Base-by-base conservation (phyloP, 2,329 filamentous ascomycete genomes). In the Setomelanomma holmii region DNA sequence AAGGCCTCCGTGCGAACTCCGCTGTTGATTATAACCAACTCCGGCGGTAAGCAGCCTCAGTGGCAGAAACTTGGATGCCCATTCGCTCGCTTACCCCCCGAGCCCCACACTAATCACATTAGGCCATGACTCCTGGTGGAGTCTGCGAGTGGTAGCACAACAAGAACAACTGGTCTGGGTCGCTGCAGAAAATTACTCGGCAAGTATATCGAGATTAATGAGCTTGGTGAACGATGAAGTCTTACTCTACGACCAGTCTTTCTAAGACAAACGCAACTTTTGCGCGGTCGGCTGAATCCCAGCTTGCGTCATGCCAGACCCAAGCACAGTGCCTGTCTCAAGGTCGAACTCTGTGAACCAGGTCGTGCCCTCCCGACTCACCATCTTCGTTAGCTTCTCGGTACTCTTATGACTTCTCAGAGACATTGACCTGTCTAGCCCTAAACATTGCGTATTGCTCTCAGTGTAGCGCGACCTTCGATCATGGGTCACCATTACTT, bases 401-500 rank as follows among this genome's bases (percentile, higher is more conserved):
- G 64, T 58, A 39, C 67, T 70, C 3, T 40, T 55, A 3, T 51
- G 55, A 17, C 65, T 69, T 41, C 63, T 68, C 22, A 60, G 19
- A 2, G 61, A 64, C 6, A 51, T 51, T 8, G 54, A 46, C 20
- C 58, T 56, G 7, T 50, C 53, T 47, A 67, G 52, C 20, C 69
- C 67, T 19, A 62, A 66, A 5, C 64, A 45, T 17, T 51, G 47
- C 14, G 21, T 23, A 11, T 42, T 46, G 8, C 47, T 42, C 6
- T 55, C 45, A 1, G 63, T 22, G 17, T 21, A 40, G 22, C 19
- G 45, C 19, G 45, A 49, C 23, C 61, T 67, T 16, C 58, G 55
- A 30, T 67, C 61, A 24, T 64, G 59, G 16, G 60, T 64, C 7
- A 75, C 64, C 19, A 60, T 61, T 16, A 74, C 68, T 51, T 75